Evolutionary conservation across 768 basidiomycete genomes (phyloP).

Genomic region (Hericium erinaceus): DNA sequence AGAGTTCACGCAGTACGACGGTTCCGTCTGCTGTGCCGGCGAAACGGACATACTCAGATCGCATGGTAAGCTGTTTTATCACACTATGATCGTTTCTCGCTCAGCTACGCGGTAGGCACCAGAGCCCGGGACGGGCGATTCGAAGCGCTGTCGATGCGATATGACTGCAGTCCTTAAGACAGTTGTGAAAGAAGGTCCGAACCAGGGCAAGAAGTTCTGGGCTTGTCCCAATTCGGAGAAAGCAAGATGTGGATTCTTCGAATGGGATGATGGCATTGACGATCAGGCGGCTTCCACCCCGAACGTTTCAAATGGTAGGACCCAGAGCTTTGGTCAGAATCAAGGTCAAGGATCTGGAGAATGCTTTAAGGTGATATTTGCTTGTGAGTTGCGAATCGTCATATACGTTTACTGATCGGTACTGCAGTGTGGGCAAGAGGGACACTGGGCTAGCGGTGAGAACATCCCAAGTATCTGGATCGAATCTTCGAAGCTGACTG

Average conservation of each 20-base stretch:
- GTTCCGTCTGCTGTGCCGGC: background rate
- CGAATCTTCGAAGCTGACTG: background rate
- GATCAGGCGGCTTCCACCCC: too few relatives aligned
- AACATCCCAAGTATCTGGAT: background rate
- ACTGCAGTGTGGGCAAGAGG: background rate
- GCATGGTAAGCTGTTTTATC: background rate
- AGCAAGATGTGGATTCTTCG: background rate
- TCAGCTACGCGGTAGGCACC: background rate
- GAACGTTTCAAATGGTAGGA: background rate
- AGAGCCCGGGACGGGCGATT: background rate
- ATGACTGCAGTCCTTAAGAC: background rate
- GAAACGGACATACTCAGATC: background rate
- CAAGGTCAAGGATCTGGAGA: background rate
- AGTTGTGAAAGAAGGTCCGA: conserved; percentile 8
- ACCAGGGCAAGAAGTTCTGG: background rate
- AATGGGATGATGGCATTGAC: background rate
- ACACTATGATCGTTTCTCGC: background rate
- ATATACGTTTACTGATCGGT: background rate
- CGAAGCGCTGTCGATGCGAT: background rate
- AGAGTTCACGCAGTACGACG: background rate
- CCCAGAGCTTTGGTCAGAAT: background rate
- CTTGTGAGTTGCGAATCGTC: too few relatives aligned
- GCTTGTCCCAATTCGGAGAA: background rate
- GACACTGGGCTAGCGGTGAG: background rate
- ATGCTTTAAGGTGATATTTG: background rate